These are phyloP conservation scores for Trichoderma sp. DNA, from an alignment of 2,329 filamentous ascomycete genomes.

Conservation along the genomic window DNA sequence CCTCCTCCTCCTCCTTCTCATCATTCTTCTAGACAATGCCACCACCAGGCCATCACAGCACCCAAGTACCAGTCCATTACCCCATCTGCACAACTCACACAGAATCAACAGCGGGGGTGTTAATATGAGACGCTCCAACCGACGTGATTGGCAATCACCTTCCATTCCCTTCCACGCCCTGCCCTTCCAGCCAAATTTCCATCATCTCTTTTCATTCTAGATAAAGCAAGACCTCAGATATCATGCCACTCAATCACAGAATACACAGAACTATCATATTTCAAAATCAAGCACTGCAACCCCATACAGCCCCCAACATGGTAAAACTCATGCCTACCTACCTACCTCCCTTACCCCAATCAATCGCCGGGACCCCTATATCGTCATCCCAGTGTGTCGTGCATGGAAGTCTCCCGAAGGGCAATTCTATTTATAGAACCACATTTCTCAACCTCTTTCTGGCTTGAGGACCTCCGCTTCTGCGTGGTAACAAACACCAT, in stretches of 20 bases:
- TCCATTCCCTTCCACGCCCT: conserved; percentile 26
- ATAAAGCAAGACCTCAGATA: not conserved
- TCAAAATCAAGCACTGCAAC: no score
- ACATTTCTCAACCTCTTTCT: not conserved
- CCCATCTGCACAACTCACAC: not conserved
- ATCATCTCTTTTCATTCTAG: not conserved
- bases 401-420: not conserved
- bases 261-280: no score
- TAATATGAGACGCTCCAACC: conserved; percentile 23
- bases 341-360: no score
- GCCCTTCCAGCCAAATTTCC: conserved; percentile 2
- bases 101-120: conserved; percentile 20
- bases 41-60: not conserved
- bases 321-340: no score
- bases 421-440: conserved; percentile 18
- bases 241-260: not conserved
- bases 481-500: no score
- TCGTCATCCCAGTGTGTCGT: not conserved
- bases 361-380: not conserved
- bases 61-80: not conserved
- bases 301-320: no score
- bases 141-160: conserved; percentile 23
- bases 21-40: no score
- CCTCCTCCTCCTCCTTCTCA: no score
- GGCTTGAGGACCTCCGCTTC: no score